A percentile compares a stretch with the other conserved stretches of the same genome.
Evolutionary conservation across 2,329 filamentous ascomycete species (phyloP).

Genomic region (Mycosphaerella arachidis): DNA sequence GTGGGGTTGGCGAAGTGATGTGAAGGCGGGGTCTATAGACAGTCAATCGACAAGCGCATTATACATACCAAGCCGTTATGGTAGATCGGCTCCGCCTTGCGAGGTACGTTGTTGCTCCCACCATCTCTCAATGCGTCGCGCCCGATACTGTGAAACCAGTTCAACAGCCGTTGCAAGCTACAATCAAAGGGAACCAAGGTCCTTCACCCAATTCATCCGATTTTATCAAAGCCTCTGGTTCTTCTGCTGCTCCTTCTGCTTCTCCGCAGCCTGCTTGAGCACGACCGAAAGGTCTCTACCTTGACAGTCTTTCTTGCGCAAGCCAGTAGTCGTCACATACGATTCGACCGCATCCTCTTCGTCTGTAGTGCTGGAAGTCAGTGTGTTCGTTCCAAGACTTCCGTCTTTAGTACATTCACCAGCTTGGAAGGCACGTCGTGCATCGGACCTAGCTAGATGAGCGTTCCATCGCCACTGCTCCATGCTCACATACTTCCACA

Average conservation of each 20-base stretch:
- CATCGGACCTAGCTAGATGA: conserved; percentile 7
- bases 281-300: conserved; percentile 17
- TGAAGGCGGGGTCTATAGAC: no score
- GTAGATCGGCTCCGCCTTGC: no score
- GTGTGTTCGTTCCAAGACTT: conserved; percentile 3
- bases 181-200: no score
- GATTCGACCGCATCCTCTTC: conserved; percentile 5
- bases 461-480: conserved; percentile 20
- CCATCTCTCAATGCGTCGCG: no score
- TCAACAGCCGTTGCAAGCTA: no score
- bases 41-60: no score
- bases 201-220: no score
- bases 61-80: no score
- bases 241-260: not conserved
- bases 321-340: conserved; percentile 5
- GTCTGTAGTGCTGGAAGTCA: conserved; percentile 3
- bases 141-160: no score
- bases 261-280: conserved; percentile 2
- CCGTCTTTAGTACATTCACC: conserved; percentile 1
- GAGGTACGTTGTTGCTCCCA: no score
- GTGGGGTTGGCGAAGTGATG: no score
- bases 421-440: not conserved
- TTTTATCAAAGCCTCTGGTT: not conserved
- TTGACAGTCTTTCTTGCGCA: conserved; percentile 17
- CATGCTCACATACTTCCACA: conserved; percentile 21